phyloP scores from a whole-genome alignment of 305 asterid species.

The Fraxinus dipetala region DNA sequence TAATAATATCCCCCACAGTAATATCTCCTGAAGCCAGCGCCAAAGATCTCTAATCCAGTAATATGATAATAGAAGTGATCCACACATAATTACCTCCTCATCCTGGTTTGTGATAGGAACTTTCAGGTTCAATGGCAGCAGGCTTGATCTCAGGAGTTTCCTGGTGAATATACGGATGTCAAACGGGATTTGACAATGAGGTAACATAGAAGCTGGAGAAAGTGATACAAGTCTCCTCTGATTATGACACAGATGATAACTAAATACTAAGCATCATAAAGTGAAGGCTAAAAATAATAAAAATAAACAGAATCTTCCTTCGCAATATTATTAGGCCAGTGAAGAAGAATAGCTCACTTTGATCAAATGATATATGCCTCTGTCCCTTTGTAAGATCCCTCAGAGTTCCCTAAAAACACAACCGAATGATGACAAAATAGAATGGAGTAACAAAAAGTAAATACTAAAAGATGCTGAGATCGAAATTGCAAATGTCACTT shows the following conservation, averaged over 20 bases:
- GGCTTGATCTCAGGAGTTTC: slow-evolving; percentile 39
- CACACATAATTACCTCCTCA: slow-evolving; percentile 23
- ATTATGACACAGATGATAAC: background rate
- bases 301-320: background rate
- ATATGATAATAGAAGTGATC: background rate
- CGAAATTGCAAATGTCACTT: background rate
- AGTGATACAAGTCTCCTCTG: background rate
- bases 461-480: background rate
- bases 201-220: slow-evolving; percentile 11
- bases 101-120: slow-evolving; percentile 27
- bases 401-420: slow-evolving; percentile 33
- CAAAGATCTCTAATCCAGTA: background rate
- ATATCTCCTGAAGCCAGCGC: slow-evolving; percentile 3
- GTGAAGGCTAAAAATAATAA: background rate
- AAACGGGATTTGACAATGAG: background rate
- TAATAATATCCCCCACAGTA: no score
- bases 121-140: slow-evolving; percentile 25
- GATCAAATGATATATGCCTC: slow-evolving; percentile 22
- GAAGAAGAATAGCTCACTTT: slow-evolving; percentile 16
- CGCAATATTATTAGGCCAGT: slow-evolving; percentile 6
- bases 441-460: background rate
- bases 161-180: slow-evolving; percentile 23
- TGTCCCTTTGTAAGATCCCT: slow-evolving; percentile 42
- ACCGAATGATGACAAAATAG: background rate
- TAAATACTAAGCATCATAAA: background rate